These are phyloP conservation scores for Nissolia schottii DNA, from an alignment of 306 rosid genomes.

Conservation along the genomic window DNA sequence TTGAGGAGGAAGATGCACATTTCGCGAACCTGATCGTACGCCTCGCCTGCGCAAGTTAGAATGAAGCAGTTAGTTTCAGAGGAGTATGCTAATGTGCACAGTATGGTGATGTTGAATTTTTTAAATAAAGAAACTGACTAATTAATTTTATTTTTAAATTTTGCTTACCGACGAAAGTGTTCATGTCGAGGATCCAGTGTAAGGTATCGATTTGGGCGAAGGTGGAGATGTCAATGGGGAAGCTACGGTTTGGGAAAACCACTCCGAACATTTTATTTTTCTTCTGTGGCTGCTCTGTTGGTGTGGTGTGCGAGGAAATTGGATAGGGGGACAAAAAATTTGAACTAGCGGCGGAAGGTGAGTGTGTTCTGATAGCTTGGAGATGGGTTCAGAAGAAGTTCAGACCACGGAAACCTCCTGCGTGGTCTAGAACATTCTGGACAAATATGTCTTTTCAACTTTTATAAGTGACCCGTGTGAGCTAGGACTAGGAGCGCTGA, in stretches of 20 bases:
- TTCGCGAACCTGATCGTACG: constrained; percentile 69
- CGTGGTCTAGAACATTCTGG: constrained; percentile 6
- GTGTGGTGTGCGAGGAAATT: not conserved
- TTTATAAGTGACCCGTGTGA: no score
- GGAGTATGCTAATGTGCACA: not conserved
- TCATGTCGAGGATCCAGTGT: constrained; percentile 95
- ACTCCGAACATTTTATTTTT: constrained; percentile 68
- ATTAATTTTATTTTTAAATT: not conserved
- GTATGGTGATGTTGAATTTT: not conserved
- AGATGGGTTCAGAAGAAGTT: not conserved
- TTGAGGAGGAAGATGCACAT: constrained; percentile 81
- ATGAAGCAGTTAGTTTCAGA: not conserved
- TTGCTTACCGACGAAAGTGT: constrained; percentile 66
- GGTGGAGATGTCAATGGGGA: constrained; percentile 85
- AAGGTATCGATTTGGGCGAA: constrained; percentile 86
- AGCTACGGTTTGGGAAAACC: constrained; percentile 86
- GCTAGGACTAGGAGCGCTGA: no score
- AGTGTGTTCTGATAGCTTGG: not conserved
- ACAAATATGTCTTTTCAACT: not conserved
- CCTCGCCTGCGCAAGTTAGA: constrained; percentile 61
- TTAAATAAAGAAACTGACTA: not conserved
- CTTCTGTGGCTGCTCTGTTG: not conserved
- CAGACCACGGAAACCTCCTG: not conserved
- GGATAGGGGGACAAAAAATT: not conserved
- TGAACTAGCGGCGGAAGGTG: not conserved